These are phyloP conservation scores for Rutstroemia sp. DNA, from an alignment of 2,329 filamentous ascomycete genomes.

Conservation along the genomic window DNA sequence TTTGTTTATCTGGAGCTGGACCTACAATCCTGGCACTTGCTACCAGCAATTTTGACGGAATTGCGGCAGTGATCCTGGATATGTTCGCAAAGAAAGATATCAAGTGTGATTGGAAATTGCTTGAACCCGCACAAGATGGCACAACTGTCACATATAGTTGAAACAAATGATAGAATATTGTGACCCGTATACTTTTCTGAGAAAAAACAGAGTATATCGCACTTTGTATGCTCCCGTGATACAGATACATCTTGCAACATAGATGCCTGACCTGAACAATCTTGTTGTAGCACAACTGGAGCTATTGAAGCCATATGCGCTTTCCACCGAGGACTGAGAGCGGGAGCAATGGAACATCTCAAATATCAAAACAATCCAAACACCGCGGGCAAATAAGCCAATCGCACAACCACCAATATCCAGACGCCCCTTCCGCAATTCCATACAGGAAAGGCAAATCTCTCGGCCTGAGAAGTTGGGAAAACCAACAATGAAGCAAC, in stretches of 20 bases:
- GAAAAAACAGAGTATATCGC: neutral
- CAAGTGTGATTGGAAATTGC: slow-evolving; percentile 74
- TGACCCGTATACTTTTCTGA: neutral
- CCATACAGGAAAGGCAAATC: neutral
- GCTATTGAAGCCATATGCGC: neutral
- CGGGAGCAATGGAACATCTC: neutral
- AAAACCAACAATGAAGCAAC: too few species aligned
- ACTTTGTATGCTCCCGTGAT: too few species aligned
- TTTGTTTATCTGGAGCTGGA: slow-evolving; percentile 90
- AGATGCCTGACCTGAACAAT: neutral
- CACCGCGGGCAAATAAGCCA: neutral
- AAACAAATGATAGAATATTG: neutral
- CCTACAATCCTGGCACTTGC: slow-evolving; percentile 92
- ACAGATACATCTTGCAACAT: neutral
- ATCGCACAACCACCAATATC: neutral
- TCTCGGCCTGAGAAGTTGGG: too few species aligned
- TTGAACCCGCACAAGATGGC: slow-evolving; percentile 75
- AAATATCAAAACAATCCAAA: neutral
- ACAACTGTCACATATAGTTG: slow-evolving; percentile 26
- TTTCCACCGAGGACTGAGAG: neutral
- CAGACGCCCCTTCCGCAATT: neutral
- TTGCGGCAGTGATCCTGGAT: slow-evolving; percentile 70
- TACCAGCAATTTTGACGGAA: slow-evolving; percentile 80
- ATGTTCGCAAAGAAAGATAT: slow-evolving; percentile 69
- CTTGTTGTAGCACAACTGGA: neutral